Percentiles rank a stretch among this genome's conserved stretches.
phyloP scores from a whole-genome alignment of 345 rosid species.

The Citrus trifoliata region DNA sequence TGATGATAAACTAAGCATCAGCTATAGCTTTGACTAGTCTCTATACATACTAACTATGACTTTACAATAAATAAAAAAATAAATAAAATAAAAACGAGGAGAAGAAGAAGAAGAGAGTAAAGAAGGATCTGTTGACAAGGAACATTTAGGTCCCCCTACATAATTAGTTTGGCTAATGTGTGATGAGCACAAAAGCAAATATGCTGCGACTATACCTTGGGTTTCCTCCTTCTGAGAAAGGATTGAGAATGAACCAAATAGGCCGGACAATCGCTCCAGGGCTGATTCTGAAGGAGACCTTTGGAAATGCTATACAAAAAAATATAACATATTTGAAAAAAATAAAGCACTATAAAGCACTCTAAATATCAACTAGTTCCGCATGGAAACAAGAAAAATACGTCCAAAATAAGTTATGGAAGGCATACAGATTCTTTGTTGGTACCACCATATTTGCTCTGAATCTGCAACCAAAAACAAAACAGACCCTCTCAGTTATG shows the following conservation, averaged over 20 bases:
- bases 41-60: neutral
- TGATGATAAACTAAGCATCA: neutral
- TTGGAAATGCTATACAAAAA: slow-evolving; percentile 45
- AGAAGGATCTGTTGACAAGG: neutral
- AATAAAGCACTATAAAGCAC: neutral
- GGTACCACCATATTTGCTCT: slow-evolving; percentile 69
- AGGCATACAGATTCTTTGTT: slow-evolving; percentile 63
- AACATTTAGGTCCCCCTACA: neutral
- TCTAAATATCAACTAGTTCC: neutral
- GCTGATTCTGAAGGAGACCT: slow-evolving; percentile 81
- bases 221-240: slow-evolving; percentile 54
- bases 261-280: slow-evolving; percentile 66
- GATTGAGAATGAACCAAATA: slow-evolving; percentile 67
- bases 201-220: slow-evolving; percentile 42
- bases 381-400: neutral
- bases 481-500: neutral
- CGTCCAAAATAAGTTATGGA: neutral
- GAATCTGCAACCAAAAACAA: slow-evolving; percentile 47
- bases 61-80: neutral
- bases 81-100: neutral
- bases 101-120: neutral
- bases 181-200: neutral
- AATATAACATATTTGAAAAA: neutral
- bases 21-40: neutral
- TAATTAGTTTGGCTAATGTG: neutral